Base-by-base conservation (phyloP, 805 yeast genomes). In the Pichia insulana region DNA sequence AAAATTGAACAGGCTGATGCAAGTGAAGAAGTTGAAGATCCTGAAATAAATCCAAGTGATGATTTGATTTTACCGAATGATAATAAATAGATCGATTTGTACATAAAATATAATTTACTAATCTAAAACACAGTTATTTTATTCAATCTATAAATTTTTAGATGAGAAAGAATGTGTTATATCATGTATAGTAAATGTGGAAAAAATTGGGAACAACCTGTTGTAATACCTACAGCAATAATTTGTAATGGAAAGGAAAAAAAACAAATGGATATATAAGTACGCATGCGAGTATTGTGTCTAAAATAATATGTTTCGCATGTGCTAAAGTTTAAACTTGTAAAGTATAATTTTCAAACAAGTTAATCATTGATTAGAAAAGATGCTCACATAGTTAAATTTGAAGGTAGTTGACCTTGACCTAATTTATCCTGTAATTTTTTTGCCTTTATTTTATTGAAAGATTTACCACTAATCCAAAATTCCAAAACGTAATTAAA, bases 401-500 rank as follows among this genome's bases (percentile, higher is more conserved):
- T 44, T n/a, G 39, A 39, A 25, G 44, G 44, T 40, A 44, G 33
- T 17, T 39, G 43, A 20, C 41, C 48, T n/a, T 37, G 26, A 7
- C 46, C 51, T 25, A 30, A 34, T 18, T 41, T 38, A 7, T 48
- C 52, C 31, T 49, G 46, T 17, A 49, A 47, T 34, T 54, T 55
- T 42, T 50, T 43, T 8, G 54, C 51, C 27, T 54, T 54, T 45
- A 45, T 46, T 36, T 58, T 56, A 45, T 53, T 59, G 43, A 51
- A 57, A 20, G 55, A 56, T 46, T 57, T 60, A 8, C 60, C 60
- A 42, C 54, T 54, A 7, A 56, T 48, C 65, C 65, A 61, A 39
- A 59, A 55, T 42, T 58, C 61, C 12, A 61, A 48, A 3, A 61
- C 65, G 35, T 60, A 61, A 36, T 56, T 51, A 39, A 60, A 59